phyloP scores from a whole-genome alignment of 495 filamentous ascomycete species.

The Neurospora hispaniola region DNA sequence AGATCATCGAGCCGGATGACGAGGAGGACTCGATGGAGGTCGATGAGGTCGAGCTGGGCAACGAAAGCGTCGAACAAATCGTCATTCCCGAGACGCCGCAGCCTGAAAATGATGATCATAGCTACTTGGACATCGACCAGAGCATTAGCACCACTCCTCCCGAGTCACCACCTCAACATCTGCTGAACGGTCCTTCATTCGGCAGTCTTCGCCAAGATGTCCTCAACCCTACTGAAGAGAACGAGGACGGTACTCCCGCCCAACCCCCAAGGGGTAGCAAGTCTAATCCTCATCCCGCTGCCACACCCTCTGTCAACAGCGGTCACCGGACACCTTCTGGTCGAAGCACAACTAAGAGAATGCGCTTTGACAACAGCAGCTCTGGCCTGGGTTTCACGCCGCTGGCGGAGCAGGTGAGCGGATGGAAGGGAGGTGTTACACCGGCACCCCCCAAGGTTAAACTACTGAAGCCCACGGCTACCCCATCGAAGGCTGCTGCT shows the following conservation, averaged over 20 bases:
- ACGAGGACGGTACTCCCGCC: background rate
- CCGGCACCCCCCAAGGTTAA: background rate
- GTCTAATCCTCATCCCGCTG: background rate
- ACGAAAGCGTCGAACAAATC: conserved; percentile 1
- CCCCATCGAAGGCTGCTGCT: background rate
- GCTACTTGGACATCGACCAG: background rate
- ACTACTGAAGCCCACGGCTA: background rate
- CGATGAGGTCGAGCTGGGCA: conserved; percentile 11
- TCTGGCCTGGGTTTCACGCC: background rate
- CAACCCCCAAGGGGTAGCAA: background rate
- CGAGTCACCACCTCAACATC: background rate
- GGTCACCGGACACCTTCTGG: conserved; percentile 3
- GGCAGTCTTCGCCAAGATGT: background rate
- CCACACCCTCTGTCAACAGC: background rate
- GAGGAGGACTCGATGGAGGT: conserved; percentile 4
- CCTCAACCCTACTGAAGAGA: background rate
- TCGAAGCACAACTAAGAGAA: conserved; percentile 15
- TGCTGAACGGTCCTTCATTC: background rate
- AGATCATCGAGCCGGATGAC: background rate
- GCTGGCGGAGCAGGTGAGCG: background rate
- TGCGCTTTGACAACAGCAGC: background rate
- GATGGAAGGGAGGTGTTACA: conserved; percentile 5
- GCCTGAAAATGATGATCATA: background rate
- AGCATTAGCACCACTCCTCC: background rate
- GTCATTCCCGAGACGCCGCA: background rate